phyloP scores from a whole-genome alignment of 305 asterid genomes.

The Rubia peregrina region DNA sequence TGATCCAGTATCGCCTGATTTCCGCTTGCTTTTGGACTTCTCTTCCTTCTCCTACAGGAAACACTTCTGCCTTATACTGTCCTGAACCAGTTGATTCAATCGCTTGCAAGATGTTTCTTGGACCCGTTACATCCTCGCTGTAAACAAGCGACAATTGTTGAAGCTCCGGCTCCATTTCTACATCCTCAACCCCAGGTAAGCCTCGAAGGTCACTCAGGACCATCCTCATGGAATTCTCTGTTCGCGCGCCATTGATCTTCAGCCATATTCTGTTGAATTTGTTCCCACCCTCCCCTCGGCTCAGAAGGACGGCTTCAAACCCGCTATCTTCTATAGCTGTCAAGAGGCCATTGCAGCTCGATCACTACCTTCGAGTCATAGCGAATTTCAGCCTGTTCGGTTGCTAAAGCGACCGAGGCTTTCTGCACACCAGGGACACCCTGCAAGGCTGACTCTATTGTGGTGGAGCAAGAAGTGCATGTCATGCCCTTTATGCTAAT shows the following conservation, averaged over 20 bases:
- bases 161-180: constrained; percentile 23
- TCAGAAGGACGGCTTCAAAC: constrained; percentile 48
- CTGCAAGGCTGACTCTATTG: constrained; percentile 55
- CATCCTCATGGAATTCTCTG: constrained; percentile 39
- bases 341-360: constrained; percentile 30
- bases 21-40: constrained; percentile 38
- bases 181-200: constrained; percentile 55
- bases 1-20: constrained; percentile 31
- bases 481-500: constrained; percentile 67
- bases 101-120: constrained; percentile 50
- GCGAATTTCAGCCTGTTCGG: constrained; percentile 67
- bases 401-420: constrained; percentile 70
- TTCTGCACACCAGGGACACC: constrained; percentile 42
- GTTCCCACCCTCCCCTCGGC: constrained; percentile 51
- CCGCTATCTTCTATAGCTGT: constrained; percentile 49
- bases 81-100: constrained; percentile 57
- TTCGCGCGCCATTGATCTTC: constrained; percentile 45
- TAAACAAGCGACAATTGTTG: constrained; percentile 40
- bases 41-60: constrained; percentile 52
- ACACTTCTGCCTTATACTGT: constrained; percentile 48
- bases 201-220: constrained; percentile 51
- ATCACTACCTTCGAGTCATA: constrained; percentile 46
- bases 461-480: constrained; percentile 73
- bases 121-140: constrained; percentile 66
- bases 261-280: constrained; percentile 34